phyloP scores from a whole-genome alignment of 1,284 basidiomycete species.

The Ceraceosorus bombacis region DNA sequence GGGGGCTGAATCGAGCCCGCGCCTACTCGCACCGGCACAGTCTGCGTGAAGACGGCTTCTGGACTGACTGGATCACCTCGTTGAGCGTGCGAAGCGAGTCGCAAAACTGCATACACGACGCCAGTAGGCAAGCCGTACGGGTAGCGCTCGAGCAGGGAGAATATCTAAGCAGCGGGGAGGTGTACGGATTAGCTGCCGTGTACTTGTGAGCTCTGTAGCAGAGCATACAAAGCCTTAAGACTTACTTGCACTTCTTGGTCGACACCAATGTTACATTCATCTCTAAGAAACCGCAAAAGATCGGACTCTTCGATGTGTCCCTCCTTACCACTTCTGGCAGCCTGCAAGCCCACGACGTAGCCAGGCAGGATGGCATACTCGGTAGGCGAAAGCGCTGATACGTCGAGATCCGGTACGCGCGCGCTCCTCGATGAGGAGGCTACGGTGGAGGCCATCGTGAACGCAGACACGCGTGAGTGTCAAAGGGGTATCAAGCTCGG shows the following conservation, averaged over 20 bases:
- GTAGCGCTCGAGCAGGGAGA: slow-evolving; percentile 44
- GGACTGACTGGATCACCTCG: slow-evolving; percentile 27
- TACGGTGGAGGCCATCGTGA: no score
- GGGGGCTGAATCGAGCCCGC: neutral
- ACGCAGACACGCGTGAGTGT: no score
- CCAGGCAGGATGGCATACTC: slow-evolving; percentile 38
- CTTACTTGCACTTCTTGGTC: slow-evolving; percentile 41
- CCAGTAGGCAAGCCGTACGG: slow-evolving; percentile 39
- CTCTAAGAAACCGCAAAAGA: slow-evolving; percentile 39
- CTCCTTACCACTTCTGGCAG: slow-evolving; percentile 34
- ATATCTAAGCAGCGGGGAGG: slow-evolving; percentile 20
- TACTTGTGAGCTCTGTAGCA: neutral
- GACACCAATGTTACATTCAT: slow-evolving; percentile 36
- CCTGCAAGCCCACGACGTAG: slow-evolving; percentile 36
- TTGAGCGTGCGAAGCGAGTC: slow-evolving; percentile 44
- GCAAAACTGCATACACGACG: slow-evolving; percentile 44
- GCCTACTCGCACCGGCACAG: slow-evolving; percentile 18
- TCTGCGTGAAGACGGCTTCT: slow-evolving; percentile 43
- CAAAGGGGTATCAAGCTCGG: no score
- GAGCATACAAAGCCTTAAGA: neutral
- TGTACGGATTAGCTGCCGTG: neutral
- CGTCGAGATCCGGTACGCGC: no score
- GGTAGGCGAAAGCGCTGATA: slow-evolving; percentile 42
- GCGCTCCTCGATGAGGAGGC: no score
- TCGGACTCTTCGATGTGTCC: slow-evolving; percentile 44